These are phyloP conservation scores for Talaromyces sp. DNA, from an alignment of 2,329 filamentous ascomycete species.

Conservation along the genomic window DNA sequence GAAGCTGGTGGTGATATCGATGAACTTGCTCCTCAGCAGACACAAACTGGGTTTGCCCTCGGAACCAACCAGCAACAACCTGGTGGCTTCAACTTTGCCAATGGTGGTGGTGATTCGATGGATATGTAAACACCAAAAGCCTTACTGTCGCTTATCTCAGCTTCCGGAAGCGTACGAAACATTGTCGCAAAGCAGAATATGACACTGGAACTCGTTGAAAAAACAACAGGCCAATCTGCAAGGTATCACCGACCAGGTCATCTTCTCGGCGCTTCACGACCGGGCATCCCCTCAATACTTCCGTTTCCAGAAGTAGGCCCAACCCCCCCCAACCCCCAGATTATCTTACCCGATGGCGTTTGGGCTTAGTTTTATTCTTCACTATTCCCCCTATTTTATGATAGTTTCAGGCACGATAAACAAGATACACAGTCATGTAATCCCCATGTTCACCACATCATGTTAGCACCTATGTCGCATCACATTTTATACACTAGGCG, in stretches of 20 bases:
- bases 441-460: slow-evolving; percentile 22
- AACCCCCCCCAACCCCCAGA: neutral
- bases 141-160: neutral
- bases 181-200: neutral
- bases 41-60: slow-evolving; percentile 70
- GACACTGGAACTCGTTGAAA: neutral
- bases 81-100: slow-evolving; percentile 89
- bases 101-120: slow-evolving; percentile 66
- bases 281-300: neutral
- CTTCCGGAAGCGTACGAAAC: neutral
- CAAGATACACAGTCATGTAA: slow-evolving; percentile 48
- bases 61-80: slow-evolving; percentile 60
- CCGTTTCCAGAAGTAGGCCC: neutral
- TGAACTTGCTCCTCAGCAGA: slow-evolving; percentile 68
- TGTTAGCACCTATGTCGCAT: slow-evolving; percentile 21
- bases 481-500: slow-evolving; percentile 39
- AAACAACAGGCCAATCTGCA: neutral
- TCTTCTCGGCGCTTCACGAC: neutral
- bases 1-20: slow-evolving; percentile 74
- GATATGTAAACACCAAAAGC: slow-evolving; percentile 56
- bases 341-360: slow-evolving; percentile 9
- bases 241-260: neutral
- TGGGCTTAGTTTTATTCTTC: slow-evolving; percentile 4
- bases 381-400: slow-evolving; percentile 19
- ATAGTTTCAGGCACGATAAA: slow-evolving; percentile 36